Conservation (phyloP, 495 filamentous ascomycete genomes). For the Podospora fimiseda region DNA sequence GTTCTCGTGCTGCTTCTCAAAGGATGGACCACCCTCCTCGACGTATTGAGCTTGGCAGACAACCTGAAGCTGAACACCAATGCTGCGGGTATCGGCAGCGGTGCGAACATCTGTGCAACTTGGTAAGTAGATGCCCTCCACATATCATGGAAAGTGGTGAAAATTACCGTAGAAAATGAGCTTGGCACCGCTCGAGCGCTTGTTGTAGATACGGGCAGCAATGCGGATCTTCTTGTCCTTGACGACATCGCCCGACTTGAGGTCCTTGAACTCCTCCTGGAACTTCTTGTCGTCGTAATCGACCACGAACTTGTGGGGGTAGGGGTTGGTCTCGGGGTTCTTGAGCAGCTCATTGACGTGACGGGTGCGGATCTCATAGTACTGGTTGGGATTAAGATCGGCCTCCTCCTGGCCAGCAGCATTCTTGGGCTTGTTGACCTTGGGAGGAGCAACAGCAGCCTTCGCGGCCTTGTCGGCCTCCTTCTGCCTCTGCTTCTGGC, state of each 20-base stretch:
- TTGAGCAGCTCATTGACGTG: constrained; percentile 78
- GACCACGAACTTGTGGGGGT: constrained; percentile 95
- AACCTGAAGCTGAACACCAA: constrained; percentile 77
- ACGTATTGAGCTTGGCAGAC: constrained; percentile 80
- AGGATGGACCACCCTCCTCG: constrained; percentile 52
- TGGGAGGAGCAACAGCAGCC: constrained; percentile 66
- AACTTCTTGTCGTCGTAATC: constrained; percentile 73
- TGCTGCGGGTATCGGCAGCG: constrained; percentile 31
- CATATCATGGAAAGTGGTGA: not conserved
- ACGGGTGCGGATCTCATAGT: constrained; percentile 90
- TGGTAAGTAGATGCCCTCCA: not conserved
- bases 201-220: constrained; percentile 82
- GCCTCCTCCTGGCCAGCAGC: constrained; percentile 37
- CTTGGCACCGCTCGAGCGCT: constrained; percentile 74
- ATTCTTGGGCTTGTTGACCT: constrained; percentile 63
- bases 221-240: constrained; percentile 66
- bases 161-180: constrained; percentile 70
- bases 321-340: constrained; percentile 77
- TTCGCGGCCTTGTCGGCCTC: constrained; percentile 85
- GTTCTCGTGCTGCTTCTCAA: constrained; percentile 82
- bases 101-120: constrained; percentile 58
- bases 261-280: constrained; percentile 61
- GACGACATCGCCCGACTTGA: constrained; percentile 79
- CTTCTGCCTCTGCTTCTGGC: constrained; percentile 82
- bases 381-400: constrained; percentile 80